Evolutionary conservation across 106 monocot species (phyloP), one percentile per base, ranked within the genome.

Genomic region (Agapanthus africanus): DNA sequence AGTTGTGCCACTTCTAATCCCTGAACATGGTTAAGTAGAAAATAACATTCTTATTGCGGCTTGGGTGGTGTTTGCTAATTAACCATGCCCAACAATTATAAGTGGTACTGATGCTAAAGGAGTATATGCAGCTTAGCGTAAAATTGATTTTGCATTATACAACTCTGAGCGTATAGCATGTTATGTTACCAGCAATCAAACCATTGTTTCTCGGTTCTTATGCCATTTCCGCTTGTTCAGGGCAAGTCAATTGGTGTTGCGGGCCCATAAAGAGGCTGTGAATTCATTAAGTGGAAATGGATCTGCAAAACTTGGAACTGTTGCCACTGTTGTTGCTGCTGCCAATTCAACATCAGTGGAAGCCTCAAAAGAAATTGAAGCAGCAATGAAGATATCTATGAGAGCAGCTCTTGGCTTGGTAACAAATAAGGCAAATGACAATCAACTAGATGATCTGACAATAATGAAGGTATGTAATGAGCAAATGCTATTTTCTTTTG

Each of bases 241-340:
- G 61, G 92, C 97, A 64, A 78, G 89, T 72, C 97, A 90, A 71
- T 78, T 99, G 80, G 97, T 99, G 30, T 78, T 99, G 22, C 80
- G 79, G 57, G 92, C 97, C 41, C 97, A 99, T 72, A 99, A 89
- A 73, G 97, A 99, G 40, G 97, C 97, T 62, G 97, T 99, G 52
- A 92, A 92, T 83, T 89, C 84, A 23, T 81, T 99, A 70, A 74
- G 79, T 76, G 92, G 92, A 18, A 87, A 64, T 73, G 88, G 95
- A 68, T 80, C 91, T 71, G 49, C 88, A 36, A 89, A 84, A 56
- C 44, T 99, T 34, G 97, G 97, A 73, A 92, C 89, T 41, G 92
- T 99, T 72, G 88, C 97, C 34, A 87, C 88, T 27, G 97, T 84
- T 16, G 86, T 99, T 74, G 88, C 92, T 44, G 92, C 89, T 77